phyloP scores from a whole-genome alignment of 305 asterid species.

The Fraxinus paxiana region DNA sequence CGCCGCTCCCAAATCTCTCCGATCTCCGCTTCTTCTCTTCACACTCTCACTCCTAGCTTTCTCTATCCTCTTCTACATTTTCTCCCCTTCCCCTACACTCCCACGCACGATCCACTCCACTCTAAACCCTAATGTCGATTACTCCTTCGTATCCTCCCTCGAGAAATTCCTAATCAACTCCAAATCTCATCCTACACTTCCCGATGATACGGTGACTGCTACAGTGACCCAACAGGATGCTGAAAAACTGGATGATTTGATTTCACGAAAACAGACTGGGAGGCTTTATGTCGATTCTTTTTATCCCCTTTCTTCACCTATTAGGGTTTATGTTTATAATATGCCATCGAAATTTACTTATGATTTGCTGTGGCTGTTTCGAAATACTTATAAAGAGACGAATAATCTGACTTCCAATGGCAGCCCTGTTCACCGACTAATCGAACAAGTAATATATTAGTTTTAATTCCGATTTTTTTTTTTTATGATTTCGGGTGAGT shows the following conservation, averaged over 20 bases:
- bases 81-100: constrained; percentile 23
- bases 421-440: constrained; percentile 86
- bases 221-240: constrained; percentile 35
- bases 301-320: constrained; percentile 33
- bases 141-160: constrained; percentile 58
- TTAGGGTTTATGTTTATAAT: constrained; percentile 73
- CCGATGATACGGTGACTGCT: constrained; percentile 43
- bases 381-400: constrained; percentile 54
- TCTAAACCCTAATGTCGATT: constrained; percentile 51
- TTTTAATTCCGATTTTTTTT: background rate
- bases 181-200: constrained; percentile 29
- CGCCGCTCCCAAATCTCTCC: constrained; percentile 31
- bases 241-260: constrained; percentile 51
- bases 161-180: constrained; percentile 52
- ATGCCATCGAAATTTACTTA: constrained; percentile 92
- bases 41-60: constrained; percentile 40
- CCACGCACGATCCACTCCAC: constrained; percentile 26
- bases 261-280: constrained; percentile 40
- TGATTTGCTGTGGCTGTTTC: constrained; percentile 79
- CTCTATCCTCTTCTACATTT: constrained; percentile 50
- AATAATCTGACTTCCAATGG: constrained; percentile 85
- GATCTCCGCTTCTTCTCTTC: constrained; percentile 48
- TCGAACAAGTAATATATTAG: constrained; percentile 59
- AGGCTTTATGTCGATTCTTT: constrained; percentile 41
- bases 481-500: background rate